phyloP scores from a whole-genome alignment of 257 asterid species.

The Solanum stenotomum region DNA sequence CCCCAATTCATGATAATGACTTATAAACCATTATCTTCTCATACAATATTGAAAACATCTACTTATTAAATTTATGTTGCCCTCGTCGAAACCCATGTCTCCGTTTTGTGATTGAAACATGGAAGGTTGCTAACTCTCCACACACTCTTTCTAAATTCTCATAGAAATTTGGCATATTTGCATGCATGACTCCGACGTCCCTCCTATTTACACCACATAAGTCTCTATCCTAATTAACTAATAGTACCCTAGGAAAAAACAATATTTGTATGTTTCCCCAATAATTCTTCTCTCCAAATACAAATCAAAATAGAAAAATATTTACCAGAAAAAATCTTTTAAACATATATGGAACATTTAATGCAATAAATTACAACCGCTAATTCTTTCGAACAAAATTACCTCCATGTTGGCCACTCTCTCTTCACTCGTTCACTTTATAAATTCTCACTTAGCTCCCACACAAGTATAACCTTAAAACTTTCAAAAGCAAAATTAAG shows the following conservation, averaged over 20 bases:
- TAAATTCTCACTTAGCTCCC: slow-evolving; percentile 12
- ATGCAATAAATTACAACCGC: slow-evolving; percentile 13
- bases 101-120: neutral
- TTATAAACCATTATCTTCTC: neutral
- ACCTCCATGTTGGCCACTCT: slow-evolving; percentile 33
- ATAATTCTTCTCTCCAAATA: neutral
- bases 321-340: neutral
- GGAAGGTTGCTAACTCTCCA: neutral
- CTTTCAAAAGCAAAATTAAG: neutral
- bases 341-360: neutral
- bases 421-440: slow-evolving; percentile 44
- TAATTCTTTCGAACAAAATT: slow-evolving; percentile 36
- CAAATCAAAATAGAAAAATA: neutral
- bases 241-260: neutral
- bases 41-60: neutral
- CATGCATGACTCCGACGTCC: neutral
- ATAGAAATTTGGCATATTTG: neutral
- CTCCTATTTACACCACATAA: neutral
- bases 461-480: neutral
- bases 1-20: neutral
- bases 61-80: neutral
- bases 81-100: neutral
- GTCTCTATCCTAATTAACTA: neutral
- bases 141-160: neutral
- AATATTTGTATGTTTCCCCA: neutral